Base-by-base conservation (phyloP, 345 rosid genomes). In the Ricinus communis region DNA sequence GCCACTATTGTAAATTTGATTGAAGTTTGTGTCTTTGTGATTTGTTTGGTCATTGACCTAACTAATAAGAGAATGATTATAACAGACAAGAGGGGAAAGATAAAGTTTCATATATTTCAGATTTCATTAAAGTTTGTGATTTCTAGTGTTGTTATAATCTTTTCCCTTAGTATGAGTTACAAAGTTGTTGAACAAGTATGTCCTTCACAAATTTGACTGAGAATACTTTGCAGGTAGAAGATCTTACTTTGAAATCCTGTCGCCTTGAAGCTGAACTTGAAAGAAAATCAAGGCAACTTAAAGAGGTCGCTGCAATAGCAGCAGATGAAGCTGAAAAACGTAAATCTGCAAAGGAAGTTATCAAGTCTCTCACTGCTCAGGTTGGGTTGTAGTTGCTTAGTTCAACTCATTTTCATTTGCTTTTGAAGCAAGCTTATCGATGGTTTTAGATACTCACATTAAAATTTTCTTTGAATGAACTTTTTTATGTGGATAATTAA, bases 281-380 rank as follows among this genome's bases (percentile, higher is more conserved):
- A 59, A 91, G 79, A 77, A 86, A 89, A 27, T 74, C 82, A 13
- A 87, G 69, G 55, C 87, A 86, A 68, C 76, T 93, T 74, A 88
- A 82, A 81, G 84, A 87, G 51, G 92, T 88, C 46, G 83, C 92
- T 68, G 88, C 83, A 70, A 82, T 85, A 70, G 96, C 93, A 61
- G 82, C 86, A 73, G 89, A 87, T 78, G 98, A 93, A 86, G 98
- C 90, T 78, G 90, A 84, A 70, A 93, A 87, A 74, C 86, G 90
- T 85, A 88, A 77, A 80, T 82, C 96, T 21, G 97, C 97, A 8
- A 91, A 87, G 66, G 98, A 88, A 62, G 91, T 90, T 72, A 90
- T 91, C 27, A 86, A 79, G 82, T 84, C 93, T 28, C 83, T 93
- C 36, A 87, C 91, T 64, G 73, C 83, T 85, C 96, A 93, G 97